phyloP scores from a whole-genome alignment of 805 yeast genomes.

The Zygotorulaspora sp. region DNA sequence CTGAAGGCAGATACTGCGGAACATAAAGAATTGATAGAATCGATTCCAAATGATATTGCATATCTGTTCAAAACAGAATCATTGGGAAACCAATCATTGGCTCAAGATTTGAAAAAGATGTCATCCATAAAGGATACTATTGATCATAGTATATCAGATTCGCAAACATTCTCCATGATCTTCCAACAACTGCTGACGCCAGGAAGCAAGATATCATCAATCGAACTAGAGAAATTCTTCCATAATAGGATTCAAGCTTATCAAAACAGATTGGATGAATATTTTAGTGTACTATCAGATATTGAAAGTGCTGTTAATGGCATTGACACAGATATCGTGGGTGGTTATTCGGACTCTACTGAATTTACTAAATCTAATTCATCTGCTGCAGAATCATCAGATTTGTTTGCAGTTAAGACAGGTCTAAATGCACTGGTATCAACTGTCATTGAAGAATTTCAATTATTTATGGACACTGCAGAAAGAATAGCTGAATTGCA shows the following conservation, averaged over 20 bases:
- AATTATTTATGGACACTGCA: constrained; percentile 68
- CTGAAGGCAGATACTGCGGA: constrained; percentile 56
- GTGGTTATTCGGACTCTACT: constrained; percentile 16
- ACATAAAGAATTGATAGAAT: constrained; percentile 59
- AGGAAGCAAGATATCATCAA: constrained; percentile 52
- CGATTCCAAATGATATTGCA: constrained; percentile 69
- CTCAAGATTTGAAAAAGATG: constrained; percentile 45
- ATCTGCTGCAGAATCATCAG: constrained; percentile 17
- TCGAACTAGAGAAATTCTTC: constrained; percentile 56
- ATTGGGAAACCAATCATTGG: constrained; percentile 60
- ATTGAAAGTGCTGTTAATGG: constrained; percentile 64
- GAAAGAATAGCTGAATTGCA: constrained; percentile 70
- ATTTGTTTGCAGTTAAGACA: constrained; percentile 25
- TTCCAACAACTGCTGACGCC: constrained; percentile 48
- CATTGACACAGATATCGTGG: constrained; percentile 45
- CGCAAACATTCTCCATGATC: constrained; percentile 50
- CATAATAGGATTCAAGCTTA: constrained; percentile 39
- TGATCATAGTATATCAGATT: constrained; percentile 40
- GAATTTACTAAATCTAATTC: constrained; percentile 8
- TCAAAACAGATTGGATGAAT: constrained; percentile 46
- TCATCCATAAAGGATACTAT: constrained; percentile 43
- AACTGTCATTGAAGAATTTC: constrained; percentile 64
- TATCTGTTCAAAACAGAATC: constrained; percentile 58
- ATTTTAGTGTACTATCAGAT: constrained; percentile 42
- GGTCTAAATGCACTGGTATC: constrained; percentile 49